Conservation (phyloP, 2,329 filamentous ascomycete species). For the Colletotrichum viniferum region DNA sequence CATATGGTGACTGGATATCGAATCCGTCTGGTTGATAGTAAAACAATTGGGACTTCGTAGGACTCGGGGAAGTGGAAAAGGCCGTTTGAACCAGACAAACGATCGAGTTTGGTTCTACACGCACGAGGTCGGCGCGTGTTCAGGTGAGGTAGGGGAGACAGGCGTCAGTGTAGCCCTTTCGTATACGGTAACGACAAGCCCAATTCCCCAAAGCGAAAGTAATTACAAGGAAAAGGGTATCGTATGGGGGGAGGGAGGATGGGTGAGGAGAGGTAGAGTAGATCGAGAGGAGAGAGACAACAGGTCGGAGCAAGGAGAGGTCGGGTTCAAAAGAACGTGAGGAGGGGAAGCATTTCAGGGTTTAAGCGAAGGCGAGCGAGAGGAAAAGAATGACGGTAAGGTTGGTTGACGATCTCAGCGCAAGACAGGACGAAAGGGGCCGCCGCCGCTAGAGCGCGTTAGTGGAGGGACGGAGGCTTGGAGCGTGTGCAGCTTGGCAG, state of each 20-base stretch:
- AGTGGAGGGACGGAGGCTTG: constrained; percentile 11
- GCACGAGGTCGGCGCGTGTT: background rate
- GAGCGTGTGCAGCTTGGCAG: background rate
- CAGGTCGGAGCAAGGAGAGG: constrained; percentile 10
- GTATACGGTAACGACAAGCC: background rate
- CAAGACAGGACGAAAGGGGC: constrained; percentile 19
- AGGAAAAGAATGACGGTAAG: constrained; percentile 8
- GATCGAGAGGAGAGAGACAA: constrained; percentile 3
- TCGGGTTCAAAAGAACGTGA: constrained; percentile 19
- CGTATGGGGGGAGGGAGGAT: background rate
- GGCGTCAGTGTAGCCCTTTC: background rate
- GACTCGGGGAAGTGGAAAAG: background rate
- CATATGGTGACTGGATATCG: constrained; percentile 13
- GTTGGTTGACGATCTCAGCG: constrained; percentile 3
- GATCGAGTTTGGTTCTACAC: constrained; percentile 2
- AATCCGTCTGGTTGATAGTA: constrained; percentile 8
- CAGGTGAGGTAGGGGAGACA: background rate
- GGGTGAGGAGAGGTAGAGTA: background rate
- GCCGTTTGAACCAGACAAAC: background rate
- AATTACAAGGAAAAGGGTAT: constrained; percentile 23
- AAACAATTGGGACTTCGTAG: background rate
- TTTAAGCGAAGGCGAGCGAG: constrained; percentile 14
- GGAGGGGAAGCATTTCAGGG: constrained; percentile 20
- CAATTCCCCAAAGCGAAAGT: constrained; percentile 8
- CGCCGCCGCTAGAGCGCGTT: constrained; percentile 10